Conservation (phyloP, 2,329 filamentous ascomycete species). For the Pseudogymnoascus sp. region DNA sequence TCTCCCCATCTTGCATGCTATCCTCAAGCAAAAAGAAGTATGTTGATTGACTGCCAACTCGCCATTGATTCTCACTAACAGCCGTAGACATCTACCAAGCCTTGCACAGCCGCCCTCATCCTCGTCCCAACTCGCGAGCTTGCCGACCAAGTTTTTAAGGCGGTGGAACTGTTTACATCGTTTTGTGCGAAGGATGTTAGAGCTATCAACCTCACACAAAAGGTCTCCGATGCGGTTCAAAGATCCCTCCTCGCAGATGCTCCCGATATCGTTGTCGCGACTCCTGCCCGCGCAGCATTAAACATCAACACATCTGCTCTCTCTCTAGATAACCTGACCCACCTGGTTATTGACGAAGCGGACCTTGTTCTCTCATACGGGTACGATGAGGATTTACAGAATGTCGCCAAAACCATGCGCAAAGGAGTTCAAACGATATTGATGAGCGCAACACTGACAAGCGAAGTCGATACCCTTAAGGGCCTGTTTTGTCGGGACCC, state of each 20-base stretch:
- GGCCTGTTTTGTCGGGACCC: constrained; percentile 78
- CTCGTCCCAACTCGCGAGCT: constrained; percentile 93
- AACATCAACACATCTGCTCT: constrained; percentile 69
- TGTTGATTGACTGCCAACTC: constrained; percentile 15
- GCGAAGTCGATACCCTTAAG: constrained; percentile 80
- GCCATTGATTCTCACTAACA: constrained; percentile 12
- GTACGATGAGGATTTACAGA: constrained; percentile 82
- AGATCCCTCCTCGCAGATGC: constrained; percentile 75
- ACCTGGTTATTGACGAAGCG: constrained; percentile 83
- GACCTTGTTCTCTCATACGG: constrained; percentile 91
- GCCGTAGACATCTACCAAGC: constrained; percentile 40
- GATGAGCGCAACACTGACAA: constrained; percentile 87
- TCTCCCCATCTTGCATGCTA: constrained; percentile 76
- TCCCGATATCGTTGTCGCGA: constrained; percentile 86
- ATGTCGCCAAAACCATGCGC: constrained; percentile 68
- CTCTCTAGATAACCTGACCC: constrained; percentile 61
- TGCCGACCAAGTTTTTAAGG: constrained; percentile 80
- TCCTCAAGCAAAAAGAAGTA: constrained; percentile 70
- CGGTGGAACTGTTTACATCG: constrained; percentile 65
- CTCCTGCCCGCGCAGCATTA: constrained; percentile 73
- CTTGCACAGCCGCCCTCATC: constrained; percentile 67
- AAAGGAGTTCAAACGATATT: constrained; percentile 83
- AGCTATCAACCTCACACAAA: constrained; percentile 80
- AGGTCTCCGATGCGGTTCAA: constrained; percentile 82
- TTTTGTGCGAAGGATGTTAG: constrained; percentile 82